phyloP scores from a whole-genome alignment of 1,284 basidiomycete species.

The Microbotryum violaceum region DNA sequence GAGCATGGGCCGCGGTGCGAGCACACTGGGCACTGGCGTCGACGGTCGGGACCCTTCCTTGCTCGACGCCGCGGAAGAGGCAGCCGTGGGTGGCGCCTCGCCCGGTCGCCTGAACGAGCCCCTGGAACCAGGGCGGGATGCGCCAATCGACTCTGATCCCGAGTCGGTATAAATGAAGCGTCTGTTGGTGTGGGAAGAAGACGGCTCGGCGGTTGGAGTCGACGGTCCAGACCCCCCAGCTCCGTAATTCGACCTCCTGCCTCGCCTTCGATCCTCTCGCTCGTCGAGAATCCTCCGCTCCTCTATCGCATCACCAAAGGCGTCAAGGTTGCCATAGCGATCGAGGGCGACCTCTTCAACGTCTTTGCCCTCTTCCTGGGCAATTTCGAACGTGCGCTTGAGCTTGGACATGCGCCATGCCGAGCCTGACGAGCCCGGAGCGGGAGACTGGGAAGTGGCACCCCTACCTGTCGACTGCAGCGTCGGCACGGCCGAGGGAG shows the following conservation, averaged over 20 bases:
- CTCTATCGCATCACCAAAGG: constrained; percentile 78
- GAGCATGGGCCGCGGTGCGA: constrained; percentile 57
- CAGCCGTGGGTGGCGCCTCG: constrained; percentile 33
- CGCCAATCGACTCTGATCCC: too few species aligned
- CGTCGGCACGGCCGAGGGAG: constrained; percentile 50
- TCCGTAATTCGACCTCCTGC: constrained; percentile 46
- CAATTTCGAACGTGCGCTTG: constrained; percentile 76
- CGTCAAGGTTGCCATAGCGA: constrained; percentile 72
- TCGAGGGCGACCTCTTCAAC: constrained; percentile 81
- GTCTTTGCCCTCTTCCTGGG: constrained; percentile 59
- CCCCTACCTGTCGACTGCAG: constrained; percentile 34
- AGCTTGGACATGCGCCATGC: constrained; percentile 98
- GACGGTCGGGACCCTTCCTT: constrained; percentile 29
- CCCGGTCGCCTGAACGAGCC: constrained; percentile 72
- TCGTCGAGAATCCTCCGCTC: constrained; percentile 79
- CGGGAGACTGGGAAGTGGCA: constrained; percentile 43
- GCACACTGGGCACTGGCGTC: constrained; percentile 79
- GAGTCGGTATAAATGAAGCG: constrained; percentile 38
- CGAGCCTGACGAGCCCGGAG: constrained; percentile 81
- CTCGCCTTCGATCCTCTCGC: constrained; percentile 44
- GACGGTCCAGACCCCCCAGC: constrained; percentile 37
- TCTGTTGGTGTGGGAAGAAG: constrained; percentile 40
- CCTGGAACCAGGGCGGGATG: constrained; percentile 34
- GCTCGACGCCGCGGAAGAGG: constrained; percentile 21
- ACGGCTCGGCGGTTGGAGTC: constrained; percentile 15